Conservation (phyloP, 768 basidiomycete species). For the Tephrocybe sp. region DNA sequence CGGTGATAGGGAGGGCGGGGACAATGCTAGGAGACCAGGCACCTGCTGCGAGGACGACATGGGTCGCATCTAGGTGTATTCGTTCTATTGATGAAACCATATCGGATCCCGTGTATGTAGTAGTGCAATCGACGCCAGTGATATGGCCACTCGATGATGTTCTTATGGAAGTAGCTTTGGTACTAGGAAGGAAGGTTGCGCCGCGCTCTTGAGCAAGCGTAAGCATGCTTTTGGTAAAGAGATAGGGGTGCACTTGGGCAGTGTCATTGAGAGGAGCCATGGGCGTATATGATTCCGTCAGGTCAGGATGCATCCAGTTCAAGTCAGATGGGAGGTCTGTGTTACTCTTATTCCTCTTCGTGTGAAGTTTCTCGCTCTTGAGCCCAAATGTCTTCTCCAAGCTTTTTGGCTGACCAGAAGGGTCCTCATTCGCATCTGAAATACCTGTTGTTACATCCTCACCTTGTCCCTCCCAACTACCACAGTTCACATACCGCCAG, state of each 20-base stretch:
- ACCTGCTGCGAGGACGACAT: constrained; percentile 80
- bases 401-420: constrained; percentile 32
- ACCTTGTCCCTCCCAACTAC: constrained; percentile 70
- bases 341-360: constrained; percentile 18
- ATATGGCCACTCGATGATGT: constrained; percentile 38
- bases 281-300: constrained; percentile 60
- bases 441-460: constrained; percentile 27
- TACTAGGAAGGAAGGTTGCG: constrained; percentile 44
- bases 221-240: constrained; percentile 74
- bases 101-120: constrained; percentile 8
- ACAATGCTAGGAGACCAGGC: constrained; percentile 78
- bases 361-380: constrained; percentile 23
- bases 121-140: constrained; percentile 47
- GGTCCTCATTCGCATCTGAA: constrained; percentile 21
- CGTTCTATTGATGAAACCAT: constrained; percentile 22
- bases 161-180: constrained; percentile 40
- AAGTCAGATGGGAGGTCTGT: constrained; percentile 51
- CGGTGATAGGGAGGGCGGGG: constrained; percentile 55
- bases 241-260: constrained; percentile 77
- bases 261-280: constrained; percentile 61
- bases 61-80: constrained; percentile 52
- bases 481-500: constrained; percentile 74
- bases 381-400: constrained; percentile 58
- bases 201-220: constrained; percentile 59
- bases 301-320: constrained; percentile 52